Conservation (phyloP, 306 rosid genomes). For the Cicer arietinum region DNA sequence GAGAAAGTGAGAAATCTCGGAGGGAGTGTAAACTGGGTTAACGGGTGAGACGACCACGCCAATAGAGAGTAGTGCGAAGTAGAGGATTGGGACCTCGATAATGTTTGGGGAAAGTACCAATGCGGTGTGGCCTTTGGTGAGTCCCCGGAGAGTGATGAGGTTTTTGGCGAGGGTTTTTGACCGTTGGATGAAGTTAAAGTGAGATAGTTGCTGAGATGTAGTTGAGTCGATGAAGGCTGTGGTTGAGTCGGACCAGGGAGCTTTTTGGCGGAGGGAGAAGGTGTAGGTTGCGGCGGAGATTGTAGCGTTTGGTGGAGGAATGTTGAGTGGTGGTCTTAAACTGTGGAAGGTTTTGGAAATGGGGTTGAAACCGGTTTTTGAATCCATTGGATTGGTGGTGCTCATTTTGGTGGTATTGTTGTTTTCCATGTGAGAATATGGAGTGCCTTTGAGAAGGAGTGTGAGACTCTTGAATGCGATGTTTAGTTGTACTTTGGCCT, state of each 20-base stretch:
- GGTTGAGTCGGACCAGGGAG: conserved; percentile 47
- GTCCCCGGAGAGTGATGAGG: conserved; percentile 46
- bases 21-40: conserved; percentile 54
- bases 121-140: conserved; percentile 57
- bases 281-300: conserved; percentile 49
- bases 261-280: conserved; percentile 50
- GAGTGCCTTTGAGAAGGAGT: neutral
- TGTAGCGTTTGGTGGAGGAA: conserved; percentile 52
- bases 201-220: conserved; percentile 44
- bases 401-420: neutral
- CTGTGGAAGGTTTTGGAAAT: conserved; percentile 58
- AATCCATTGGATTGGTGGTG: conserved; percentile 16
- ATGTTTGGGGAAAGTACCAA: conserved; percentile 55
- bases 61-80: conserved; percentile 62
- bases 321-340: conserved; percentile 48
- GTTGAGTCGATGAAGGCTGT: conserved; percentile 50
- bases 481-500: neutral
- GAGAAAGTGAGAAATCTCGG: conserved; percentile 45
- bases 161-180: conserved; percentile 50
- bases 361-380: conserved; percentile 56
- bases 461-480: neutral
- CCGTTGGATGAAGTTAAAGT: conserved; percentile 46
- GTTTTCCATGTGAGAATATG: conserved; percentile 6
- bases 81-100: conserved; percentile 56
- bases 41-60: conserved; percentile 63